Percentiles rank a stretch among this genome's conserved stretches.
phyloP scores from a whole-genome alignment of 176 grass and related monocot species.

The Paspalum vaginatum region DNA sequence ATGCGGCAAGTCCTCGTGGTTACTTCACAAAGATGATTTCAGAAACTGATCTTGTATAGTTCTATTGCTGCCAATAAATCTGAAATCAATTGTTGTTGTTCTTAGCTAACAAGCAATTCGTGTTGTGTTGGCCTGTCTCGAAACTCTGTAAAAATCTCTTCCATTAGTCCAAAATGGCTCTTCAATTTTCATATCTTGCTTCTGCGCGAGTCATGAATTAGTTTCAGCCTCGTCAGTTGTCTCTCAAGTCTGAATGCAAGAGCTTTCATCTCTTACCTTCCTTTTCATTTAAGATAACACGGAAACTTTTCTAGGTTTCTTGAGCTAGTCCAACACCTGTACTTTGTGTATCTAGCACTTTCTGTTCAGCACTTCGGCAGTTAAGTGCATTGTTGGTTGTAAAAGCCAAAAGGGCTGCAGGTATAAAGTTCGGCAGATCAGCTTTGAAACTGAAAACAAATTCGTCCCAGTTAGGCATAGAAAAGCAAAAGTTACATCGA shows the following conservation, averaged over 20 bases:
- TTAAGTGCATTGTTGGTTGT: neutral
- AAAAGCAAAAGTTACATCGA: neutral
- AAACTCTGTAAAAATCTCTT: neutral
- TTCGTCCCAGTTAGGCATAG: no score
- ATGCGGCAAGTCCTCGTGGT: conserved; percentile 15
- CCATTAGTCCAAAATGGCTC: neutral
- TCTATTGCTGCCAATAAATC: conserved; percentile 25
- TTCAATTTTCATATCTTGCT: neutral
- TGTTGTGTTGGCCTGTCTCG: neutral
- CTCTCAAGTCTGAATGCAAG: neutral
- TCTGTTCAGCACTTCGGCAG: neutral
- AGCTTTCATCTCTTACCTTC: neutral
- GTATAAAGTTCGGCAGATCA: neutral
- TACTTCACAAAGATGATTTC: conserved; percentile 24
- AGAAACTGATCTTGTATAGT: conserved; percentile 16
- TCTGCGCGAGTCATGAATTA: neutral
- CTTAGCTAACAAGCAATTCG: neutral
- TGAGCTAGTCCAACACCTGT: neutral
- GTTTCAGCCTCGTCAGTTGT: neutral
- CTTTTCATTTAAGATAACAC: no score
- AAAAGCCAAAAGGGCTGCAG: neutral
- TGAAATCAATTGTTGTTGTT: conserved; percentile 6
- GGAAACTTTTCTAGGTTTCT: neutral
- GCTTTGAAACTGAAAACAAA: neutral
- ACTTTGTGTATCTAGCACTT: neutral